These are phyloP conservation scores for Scheffersomyces coipomensis DNA, from an alignment of 805 yeast genomes.

Conservation along the genomic window DNA sequence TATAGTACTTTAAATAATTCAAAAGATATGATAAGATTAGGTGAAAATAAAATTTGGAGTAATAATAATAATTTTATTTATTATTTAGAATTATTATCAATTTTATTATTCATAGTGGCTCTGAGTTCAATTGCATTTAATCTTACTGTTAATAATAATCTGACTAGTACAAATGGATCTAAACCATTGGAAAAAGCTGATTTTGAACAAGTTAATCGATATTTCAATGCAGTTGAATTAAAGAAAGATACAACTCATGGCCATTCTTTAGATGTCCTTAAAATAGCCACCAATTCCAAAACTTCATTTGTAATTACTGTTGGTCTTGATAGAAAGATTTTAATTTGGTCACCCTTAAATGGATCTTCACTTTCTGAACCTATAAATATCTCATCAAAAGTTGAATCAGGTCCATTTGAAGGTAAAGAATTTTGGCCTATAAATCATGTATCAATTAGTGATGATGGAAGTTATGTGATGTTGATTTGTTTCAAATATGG, in stretches of 20 bases:
- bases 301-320: conserved; percentile 66
- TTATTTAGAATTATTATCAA: conserved; percentile 54
- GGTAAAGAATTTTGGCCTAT: conserved; percentile 59
- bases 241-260: conserved; percentile 26
- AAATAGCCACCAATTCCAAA: conserved; percentile 54
- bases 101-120: conserved; percentile 51
- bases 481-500: conserved; percentile 52
- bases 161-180: background rate
- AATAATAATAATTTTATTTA: conserved; percentile 48
- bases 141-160: background rate
- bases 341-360: conserved; percentile 70
- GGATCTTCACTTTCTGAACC: conserved; percentile 12
- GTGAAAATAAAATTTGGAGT: conserved; percentile 8
- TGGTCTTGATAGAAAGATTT: conserved; percentile 70
- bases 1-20: conserved; percentile 4
- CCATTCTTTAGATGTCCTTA: conserved; percentile 63
- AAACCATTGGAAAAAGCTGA: conserved; percentile 6
- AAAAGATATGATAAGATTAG: background rate
- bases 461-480: conserved; percentile 57
- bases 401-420: conserved; percentile 3
- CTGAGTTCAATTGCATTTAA: conserved; percentile 16
- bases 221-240: conserved; percentile 31
- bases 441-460: conserved; percentile 53
- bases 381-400: conserved; percentile 31
- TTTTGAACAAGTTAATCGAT: conserved; percentile 16